Evolutionary conservation across 2,329 filamentous ascomycete genomes (phyloP).

Genomic region (Davidsoniella australis): DNA sequence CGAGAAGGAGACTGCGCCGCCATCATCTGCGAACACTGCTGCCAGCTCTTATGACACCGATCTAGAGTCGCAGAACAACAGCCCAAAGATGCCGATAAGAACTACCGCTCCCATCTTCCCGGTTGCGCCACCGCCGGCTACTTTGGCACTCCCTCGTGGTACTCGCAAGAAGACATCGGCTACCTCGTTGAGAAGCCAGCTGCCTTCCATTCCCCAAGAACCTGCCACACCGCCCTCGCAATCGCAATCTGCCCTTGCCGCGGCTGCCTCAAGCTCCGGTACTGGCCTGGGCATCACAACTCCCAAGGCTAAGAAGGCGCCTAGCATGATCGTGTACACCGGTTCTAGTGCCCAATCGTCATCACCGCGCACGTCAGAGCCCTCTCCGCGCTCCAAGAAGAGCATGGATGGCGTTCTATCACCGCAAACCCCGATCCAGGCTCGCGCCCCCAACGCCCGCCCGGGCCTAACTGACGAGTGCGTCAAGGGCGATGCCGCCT

Average conservation of each 20-base stretch:
- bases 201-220: constrained; percentile 17
- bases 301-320: constrained; percentile 25
- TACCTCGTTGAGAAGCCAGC: constrained; percentile 7
- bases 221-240: constrained; percentile 17
- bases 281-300: neutral
- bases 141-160: neutral
- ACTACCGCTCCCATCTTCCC: neutral
- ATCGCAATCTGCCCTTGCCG: neutral
- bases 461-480: constrained; percentile 44
- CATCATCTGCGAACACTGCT: neutral
- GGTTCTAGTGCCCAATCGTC: constrained; percentile 14
- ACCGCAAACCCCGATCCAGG: constrained; percentile 30
- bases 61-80: neutral
- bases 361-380: constrained; percentile 17
- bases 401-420: constrained; percentile 28
- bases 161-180: constrained; percentile 12
- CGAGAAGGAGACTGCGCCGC: constrained; percentile 16
- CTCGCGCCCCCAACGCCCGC: constrained; percentile 44
- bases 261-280: neutral
- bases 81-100: neutral
- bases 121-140: neutral
- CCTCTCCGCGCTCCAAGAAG: constrained; percentile 21
- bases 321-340: constrained; percentile 38
- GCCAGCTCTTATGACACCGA: neutral
- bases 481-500: constrained; percentile 43